Conservation (phyloP, 495 filamentous ascomycete genomes). For the Xylaria scruposa region DNA sequence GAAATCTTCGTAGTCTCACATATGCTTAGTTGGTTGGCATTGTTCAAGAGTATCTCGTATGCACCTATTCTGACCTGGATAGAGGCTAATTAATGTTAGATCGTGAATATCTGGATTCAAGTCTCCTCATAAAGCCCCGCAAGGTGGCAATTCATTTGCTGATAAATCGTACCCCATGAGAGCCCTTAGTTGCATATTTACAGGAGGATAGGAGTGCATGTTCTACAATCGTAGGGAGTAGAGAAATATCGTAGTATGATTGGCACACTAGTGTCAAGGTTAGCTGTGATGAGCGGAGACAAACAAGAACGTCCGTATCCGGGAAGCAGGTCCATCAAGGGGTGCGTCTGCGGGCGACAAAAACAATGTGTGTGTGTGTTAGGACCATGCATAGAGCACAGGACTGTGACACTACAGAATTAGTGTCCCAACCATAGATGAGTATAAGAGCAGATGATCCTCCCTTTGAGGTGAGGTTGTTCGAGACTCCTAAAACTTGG, state of each 20-base stretch:
- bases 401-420: constrained; percentile 17
- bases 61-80: neutral
- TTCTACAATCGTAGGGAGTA: neutral
- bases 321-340: constrained; percentile 9
- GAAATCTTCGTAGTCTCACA: constrained; percentile 14
- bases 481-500: constrained; percentile 17
- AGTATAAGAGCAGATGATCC: constrained; percentile 16
- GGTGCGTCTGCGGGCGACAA: constrained; percentile 7
- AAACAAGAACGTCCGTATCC: neutral
- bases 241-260: neutral
- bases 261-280: neutral
- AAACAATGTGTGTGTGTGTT: neutral
- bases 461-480: neutral
- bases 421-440: constrained; percentile 24
- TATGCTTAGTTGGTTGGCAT: neutral
- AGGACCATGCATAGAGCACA: constrained; percentile 21
- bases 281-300: constrained; percentile 15
- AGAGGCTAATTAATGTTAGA: constrained; percentile 12
- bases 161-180: neutral
- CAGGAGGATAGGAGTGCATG: neutral
- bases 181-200: constrained; percentile 1
- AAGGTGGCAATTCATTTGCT: neutral
- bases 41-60: constrained; percentile 7
- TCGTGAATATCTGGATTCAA: neutral
- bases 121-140: neutral